Evolutionary conservation across 352 stramenopile genomes (phyloP).

Genomic region (Phytophthora nicotianae): DNA sequence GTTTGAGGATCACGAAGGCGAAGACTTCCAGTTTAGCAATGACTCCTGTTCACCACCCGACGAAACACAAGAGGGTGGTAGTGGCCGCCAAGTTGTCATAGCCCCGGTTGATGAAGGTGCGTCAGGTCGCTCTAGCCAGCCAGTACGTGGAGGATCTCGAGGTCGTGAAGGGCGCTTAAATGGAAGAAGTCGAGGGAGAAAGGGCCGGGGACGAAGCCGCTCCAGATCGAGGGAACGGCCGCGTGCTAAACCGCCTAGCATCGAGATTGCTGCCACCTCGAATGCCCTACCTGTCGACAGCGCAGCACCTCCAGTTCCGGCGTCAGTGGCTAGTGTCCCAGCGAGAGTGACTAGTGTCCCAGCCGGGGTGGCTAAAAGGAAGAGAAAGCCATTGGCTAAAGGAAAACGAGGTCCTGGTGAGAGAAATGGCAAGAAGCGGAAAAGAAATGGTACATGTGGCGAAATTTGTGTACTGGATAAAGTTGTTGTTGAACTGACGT

Average conservation of each 20-base stretch:
- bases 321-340: constrained; percentile 4
- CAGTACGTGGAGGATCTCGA: constrained; percentile 20
- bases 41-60: constrained; percentile 11
- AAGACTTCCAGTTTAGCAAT: constrained; percentile 17
- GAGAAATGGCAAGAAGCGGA: constrained; percentile 36
- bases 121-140: constrained; percentile 8
- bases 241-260: constrained; percentile 13
- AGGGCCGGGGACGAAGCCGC: constrained; percentile 29
- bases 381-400: constrained; percentile 10
- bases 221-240: constrained; percentile 37
- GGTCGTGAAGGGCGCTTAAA: constrained; percentile 22
- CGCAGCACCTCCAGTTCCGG: background rate
- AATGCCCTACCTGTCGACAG: constrained; percentile 6
- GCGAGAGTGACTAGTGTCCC: constrained; percentile 2
- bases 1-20: constrained; percentile 35
- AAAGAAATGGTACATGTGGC: constrained; percentile 37
- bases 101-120: constrained; percentile 11
- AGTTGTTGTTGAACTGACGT: constrained; percentile 10
- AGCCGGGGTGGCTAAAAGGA: constrained; percentile 12
- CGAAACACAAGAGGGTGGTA: constrained; percentile 24
- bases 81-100: constrained; percentile 41
- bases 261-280: constrained; percentile 1
- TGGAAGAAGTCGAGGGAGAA: constrained; percentile 22
- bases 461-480: background rate
- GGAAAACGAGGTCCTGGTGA: constrained; percentile 18